Evolutionary conservation across 2,329 filamentous ascomycete genomes (phyloP), one percentile per base, ranked within the genome.

Genomic region (Periconia digitata): DNA sequence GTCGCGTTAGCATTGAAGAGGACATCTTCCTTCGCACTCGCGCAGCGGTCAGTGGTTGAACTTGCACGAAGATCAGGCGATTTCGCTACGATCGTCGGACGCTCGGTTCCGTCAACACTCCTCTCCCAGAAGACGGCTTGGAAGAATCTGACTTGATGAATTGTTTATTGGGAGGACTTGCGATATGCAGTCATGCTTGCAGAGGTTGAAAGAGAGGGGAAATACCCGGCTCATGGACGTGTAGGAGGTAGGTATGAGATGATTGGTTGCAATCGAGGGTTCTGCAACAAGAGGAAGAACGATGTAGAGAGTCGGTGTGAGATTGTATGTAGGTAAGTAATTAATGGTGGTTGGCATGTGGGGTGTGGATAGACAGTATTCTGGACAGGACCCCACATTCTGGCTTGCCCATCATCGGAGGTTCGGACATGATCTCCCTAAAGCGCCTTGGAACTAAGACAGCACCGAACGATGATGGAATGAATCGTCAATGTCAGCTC

Each of bases 331-430:
- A n/a, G n/a, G n/a, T n/a, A n/a, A 32, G 27, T n/a, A 8, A 8
- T 32, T n/a, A 32, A 32, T 32, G 27, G 27, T 32, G n/a, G 8
- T 8, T 8, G 27, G 24, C 24, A 43, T 43, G 40, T 43, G 40
- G 40, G 40, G 40, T 43, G 23, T 17, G 15, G 18, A 29, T 34
- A 21, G 10, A 40, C 16, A 21, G 35, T 7, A 10, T 7, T 10
- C 20, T 32, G 27, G 27, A 32, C 12, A 32, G 27, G 24, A 43
- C 40, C 40, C 40, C 40, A 43, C 40, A 8, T 43, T 17, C 24
- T 17, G 3, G 7, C 39, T 20, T 7, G 5, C 35, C n/a, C 3
- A 10, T 12, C n/a, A 16, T 32, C 27, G 27, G 27, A 32, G 27
- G 27, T 4, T 32, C 27, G 27, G 8, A 32, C 27, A 12, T 32